Conservation (phyloP, 208 protist species). For the Sergeia podlipaevii region DNA sequence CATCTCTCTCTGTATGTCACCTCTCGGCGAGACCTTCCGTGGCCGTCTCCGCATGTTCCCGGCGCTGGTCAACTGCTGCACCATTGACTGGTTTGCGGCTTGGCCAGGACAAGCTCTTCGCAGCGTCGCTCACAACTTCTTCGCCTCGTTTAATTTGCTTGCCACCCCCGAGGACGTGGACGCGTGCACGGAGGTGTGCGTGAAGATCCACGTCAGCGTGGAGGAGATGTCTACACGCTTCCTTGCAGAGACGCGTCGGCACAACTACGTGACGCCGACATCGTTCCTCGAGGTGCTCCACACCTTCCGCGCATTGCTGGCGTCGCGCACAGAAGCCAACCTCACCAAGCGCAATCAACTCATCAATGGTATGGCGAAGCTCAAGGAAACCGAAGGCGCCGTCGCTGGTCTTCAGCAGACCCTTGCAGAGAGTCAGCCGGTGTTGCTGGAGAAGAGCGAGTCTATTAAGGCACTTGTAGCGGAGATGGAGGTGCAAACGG, state of each 20-base stretch:
- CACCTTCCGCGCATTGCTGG: constrained; percentile 88
- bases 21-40: constrained; percentile 95
- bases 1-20: constrained; percentile 97
- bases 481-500: constrained; percentile 93
- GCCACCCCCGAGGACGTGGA: constrained; percentile 34
- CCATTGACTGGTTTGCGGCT: constrained; percentile 98
- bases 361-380: constrained; percentile 93
- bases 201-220: constrained; percentile 94
- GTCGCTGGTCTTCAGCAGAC: constrained; percentile 93
- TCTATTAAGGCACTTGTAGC: constrained; percentile 94
- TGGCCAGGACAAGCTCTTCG: constrained; percentile 96
- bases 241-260: constrained; percentile 87
- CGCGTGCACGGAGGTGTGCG: constrained; percentile 89
- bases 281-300: constrained; percentile 97
- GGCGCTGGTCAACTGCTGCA: constrained; percentile 98
- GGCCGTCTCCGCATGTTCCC: constrained; percentile 97
- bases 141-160: constrained; percentile 43
- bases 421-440: constrained; percentile 94
- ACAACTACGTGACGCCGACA: constrained; percentile 99
- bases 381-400: constrained; percentile 91
- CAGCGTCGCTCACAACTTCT: constrained; percentile 91
- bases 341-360: constrained; percentile 82
- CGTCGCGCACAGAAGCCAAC: constrained; percentile 78
- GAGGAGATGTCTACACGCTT: constrained; percentile 87
- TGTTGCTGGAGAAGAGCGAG: constrained; percentile 92